Base-by-base conservation (phyloP, 1,284 basidiomycete species). In the Inonotus hispidus region DNA sequence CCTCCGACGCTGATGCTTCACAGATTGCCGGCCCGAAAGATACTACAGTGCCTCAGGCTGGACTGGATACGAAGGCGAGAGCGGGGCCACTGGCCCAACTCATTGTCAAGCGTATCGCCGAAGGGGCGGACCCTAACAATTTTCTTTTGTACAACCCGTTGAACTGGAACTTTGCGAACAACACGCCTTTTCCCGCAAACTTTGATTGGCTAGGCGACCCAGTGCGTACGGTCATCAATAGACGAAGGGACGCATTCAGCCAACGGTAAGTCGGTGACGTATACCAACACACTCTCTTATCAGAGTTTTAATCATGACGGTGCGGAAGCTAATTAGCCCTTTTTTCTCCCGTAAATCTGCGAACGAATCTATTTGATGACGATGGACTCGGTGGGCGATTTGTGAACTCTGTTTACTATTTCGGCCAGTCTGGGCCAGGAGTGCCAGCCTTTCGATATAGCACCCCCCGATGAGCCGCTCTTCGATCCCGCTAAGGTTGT, bases 1-100 rank as follows among this genome's bases (percentile, higher is more conserved):
- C 23, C 27, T 38, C 56, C 13, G 43, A 47, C 14, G 35, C 21
- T 39, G 39, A 21, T 39, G 7, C 16, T 41, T 21, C 46, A 23
- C 63, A 83, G 82, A 79, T 85, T 60, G 77, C 80, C 19, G 83
- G 82, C 7, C 79, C 81, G 3, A 82, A 77, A 65, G 55, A 67
- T 14, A 79, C 77, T 2, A 82, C 82, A 0, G 77, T 77, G 49
- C 83, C 83, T 2, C 81, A 84, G 69, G 81, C 82, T 16, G 83
- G 82, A 2, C 72, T 85, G 16, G 78, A 83, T 68, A 82, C 82
- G 19, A 75, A 74, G 27, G 72, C 76, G 2, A 79, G 82, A 49
- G 80, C 77, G 11, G 76, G 78, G 14, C 75, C 78, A 2, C 72
- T 85, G 35, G 82, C 82, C 3, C 79, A 76, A 60, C 70, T 78